phyloP scores from a whole-genome alignment of 2,329 filamentous ascomycete species.

The Hyphodiscus sp. region DNA sequence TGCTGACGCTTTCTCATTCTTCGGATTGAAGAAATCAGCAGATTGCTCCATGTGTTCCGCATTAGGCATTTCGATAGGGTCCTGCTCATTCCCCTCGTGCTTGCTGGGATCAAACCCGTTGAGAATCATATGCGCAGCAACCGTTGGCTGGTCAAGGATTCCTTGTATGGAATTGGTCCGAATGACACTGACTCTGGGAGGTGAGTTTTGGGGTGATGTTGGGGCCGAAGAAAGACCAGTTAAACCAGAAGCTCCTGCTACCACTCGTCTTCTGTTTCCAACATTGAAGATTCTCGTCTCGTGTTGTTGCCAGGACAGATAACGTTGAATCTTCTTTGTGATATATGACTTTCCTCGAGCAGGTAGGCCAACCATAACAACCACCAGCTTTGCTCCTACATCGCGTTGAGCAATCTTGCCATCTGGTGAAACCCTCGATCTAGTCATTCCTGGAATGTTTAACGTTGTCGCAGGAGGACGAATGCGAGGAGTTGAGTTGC shows the following conservation, averaged over 20 bases:
- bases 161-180: conserved; percentile 14
- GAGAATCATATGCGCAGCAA: conserved; percentile 51
- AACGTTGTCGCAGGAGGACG: conserved; percentile 85
- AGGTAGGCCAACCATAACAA: conserved; percentile 96
- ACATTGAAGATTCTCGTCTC: conserved; percentile 97
- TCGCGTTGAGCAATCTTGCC: conserved; percentile 89
- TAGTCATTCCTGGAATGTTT: conserved; percentile 93
- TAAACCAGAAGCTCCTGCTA: conserved; percentile 48
- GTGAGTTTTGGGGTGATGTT: conserved; percentile 11
- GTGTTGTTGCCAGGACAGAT: conserved; percentile 95
- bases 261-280: conserved; percentile 79
- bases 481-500: conserved; percentile 68
- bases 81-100: conserved; percentile 4
- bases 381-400: conserved; percentile 92
- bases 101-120: conserved; percentile 37
- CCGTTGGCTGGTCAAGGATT: conserved; percentile 34
- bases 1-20: conserved; percentile 73
- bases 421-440: conserved; percentile 91
- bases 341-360: conserved; percentile 97
- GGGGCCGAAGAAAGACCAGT: conserved; percentile 19
- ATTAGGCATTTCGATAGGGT: conserved; percentile 15
- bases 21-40: conserved; percentile 88
- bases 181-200: conserved; percentile 23
- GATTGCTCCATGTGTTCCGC: conserved; percentile 71
- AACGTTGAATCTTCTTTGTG: conserved; percentile 94